Evolutionary conservation across 768 basidiomycete genomes (phyloP), one percentile per base, ranked within the genome.

Genomic region (Chalciporus sphaerocephalus): DNA sequence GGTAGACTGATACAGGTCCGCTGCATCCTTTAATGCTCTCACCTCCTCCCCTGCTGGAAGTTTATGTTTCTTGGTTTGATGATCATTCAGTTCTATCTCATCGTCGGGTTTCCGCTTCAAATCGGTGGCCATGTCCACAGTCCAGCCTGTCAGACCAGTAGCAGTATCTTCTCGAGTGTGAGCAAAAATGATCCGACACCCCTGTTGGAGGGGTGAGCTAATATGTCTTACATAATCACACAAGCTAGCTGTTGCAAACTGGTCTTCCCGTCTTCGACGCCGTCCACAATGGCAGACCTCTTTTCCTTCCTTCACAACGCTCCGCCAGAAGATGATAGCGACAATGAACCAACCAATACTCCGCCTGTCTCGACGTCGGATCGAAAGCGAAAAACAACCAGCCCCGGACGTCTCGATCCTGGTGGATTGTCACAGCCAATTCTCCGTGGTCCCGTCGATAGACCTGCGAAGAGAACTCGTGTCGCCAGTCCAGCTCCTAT

Each of bases 1-100:
- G 44, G 73, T 84, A 0, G 90, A 92, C 55, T 78, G 75, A 62
- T 81, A 91, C 17, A 92, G 69, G 46, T 88, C 79, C 20, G 76
- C 73, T 13, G 85, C 85, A 51, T 88, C 87, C 58, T 83, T 85
- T 51, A 92, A 82, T 6, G 65, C 67, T 44, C 80, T 73, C 36
- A 92, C 69, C 61, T 92, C 87, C 47, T 80, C 76, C 37, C 83
- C 83, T 15, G 80, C 80, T 13, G 85, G 84, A 4, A 81, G 78
- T 51, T 75, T 78, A 30, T 61, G 59, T 52, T 59, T 59, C 56
- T 59, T 32, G 30, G 1, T 15, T n/a, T 32, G 30, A 5, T n/a
- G 30, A 32, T 32, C 30, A 5, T 32, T n/a, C 15, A 5, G 13
- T 27, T 9, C 27, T 27, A 12, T 46, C 12, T 47, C 33, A 17